Percentiles rank a stretch among this genome's conserved stretches.
These are phyloP conservation scores for Kluyveromyces lactis DNA, from an alignment of 805 yeast species.

Conservation along the genomic window DNA sequence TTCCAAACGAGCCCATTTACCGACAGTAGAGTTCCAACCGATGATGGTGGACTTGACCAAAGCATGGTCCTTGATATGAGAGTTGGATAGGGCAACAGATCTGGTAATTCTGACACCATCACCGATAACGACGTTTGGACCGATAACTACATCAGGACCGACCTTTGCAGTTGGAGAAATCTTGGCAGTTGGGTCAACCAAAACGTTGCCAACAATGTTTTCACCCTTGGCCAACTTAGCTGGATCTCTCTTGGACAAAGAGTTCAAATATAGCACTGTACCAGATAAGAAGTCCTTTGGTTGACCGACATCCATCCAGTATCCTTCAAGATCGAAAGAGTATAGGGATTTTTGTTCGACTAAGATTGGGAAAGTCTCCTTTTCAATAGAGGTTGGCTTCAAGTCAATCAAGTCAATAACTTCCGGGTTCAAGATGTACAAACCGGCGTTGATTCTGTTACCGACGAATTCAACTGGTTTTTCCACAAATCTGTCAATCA, in stretches of 20 bases:
- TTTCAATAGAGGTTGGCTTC: slow-evolving; percentile 98
- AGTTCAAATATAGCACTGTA: slow-evolving; percentile 82
- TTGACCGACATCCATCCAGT: slow-evolving; percentile 99
- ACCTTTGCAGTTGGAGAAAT: slow-evolving; percentile 88
- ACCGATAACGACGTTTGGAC: slow-evolving; percentile 92
- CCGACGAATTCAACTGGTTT: slow-evolving; percentile 99
- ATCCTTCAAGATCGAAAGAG: slow-evolving; percentile 97
- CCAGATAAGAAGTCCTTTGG: slow-evolving; percentile 99
- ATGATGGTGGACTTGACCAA: slow-evolving; percentile 96
- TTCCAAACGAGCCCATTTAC: slow-evolving; percentile 98
- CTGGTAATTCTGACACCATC: slow-evolving; percentile 98
- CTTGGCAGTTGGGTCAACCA: slow-evolving; percentile 92
- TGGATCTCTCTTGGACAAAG: slow-evolving; percentile 75
- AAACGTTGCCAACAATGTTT: slow-evolving; percentile 80
- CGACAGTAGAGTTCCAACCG: slow-evolving; percentile 98
- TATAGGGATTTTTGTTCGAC: slow-evolving; percentile 83
- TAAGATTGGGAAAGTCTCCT: slow-evolving; percentile 97
- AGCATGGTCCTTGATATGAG: slow-evolving; percentile 92
- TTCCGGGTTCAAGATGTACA: slow-evolving; percentile 94
- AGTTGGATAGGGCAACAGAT: slow-evolving; percentile 86
- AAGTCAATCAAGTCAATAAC: slow-evolving; percentile 94
- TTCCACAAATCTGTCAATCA: slow-evolving; percentile 97
- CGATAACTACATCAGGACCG: slow-evolving; percentile 97
- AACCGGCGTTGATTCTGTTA: slow-evolving; percentile 99
- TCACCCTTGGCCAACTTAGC: slow-evolving; percentile 58